Conservation (phyloP, 768 basidiomycete genomes). For the Suillus plorans region DNA sequence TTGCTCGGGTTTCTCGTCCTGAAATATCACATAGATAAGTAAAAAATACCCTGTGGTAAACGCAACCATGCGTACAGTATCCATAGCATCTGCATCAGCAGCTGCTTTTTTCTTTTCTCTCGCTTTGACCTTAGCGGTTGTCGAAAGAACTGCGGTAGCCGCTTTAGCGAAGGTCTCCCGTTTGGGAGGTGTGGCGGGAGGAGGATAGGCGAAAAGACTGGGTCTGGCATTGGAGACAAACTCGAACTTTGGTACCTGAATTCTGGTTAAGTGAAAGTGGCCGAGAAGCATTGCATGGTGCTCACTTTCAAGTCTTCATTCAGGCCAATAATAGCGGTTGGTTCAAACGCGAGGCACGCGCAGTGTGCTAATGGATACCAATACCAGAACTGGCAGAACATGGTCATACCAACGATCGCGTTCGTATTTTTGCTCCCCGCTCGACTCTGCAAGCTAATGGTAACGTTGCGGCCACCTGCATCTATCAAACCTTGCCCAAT, state of each 20-base stretch:
- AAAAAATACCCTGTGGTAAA: not conserved
- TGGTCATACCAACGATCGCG: constrained; percentile 95
- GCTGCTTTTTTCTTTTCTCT: constrained; percentile 91
- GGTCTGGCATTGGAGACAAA: constrained; percentile 88
- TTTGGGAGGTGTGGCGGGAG: constrained; percentile 82
- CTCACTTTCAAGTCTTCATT: constrained; percentile 75
- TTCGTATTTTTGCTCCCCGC: constrained; percentile 92
- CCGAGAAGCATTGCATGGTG: not conserved
- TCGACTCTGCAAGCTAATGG: constrained; percentile 89
- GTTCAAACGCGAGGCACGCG: constrained; percentile 88
- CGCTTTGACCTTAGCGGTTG: constrained; percentile 96
- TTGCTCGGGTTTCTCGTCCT: constrained; percentile 56
- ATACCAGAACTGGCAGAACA: constrained; percentile 99
- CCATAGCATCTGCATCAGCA: constrained; percentile 79
- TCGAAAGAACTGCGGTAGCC: constrained; percentile 92
- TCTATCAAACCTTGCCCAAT: constrained; percentile 97
- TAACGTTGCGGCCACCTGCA: constrained; percentile 95
- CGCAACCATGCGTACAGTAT: constrained; percentile 54
- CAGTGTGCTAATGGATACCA: constrained; percentile 98
- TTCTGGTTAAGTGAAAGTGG: constrained; percentile 4
- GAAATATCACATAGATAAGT: constrained; percentile 16
- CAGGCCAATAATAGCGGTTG: constrained; percentile 92
- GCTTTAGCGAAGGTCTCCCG: constrained; percentile 92
- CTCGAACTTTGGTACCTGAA: constrained; percentile 91
- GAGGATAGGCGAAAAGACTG: constrained; percentile 90